These are phyloP conservation scores for Phaeosphaeria sp. DNA, from an alignment of 2,329 filamentous ascomycete species.

Conservation along the genomic window DNA sequence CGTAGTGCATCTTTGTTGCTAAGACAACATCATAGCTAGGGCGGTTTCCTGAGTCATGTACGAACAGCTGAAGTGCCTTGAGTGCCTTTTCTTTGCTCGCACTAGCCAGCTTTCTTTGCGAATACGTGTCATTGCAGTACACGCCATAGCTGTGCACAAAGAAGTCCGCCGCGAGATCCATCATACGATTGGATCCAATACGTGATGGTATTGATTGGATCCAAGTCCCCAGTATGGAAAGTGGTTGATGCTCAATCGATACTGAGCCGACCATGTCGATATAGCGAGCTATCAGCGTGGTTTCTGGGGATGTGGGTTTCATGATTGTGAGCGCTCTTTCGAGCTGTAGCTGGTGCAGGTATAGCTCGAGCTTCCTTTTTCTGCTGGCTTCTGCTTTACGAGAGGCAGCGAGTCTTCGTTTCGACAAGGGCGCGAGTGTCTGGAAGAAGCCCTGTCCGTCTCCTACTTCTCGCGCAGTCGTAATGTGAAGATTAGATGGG, in stretches of 20 bases:
- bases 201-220: slow-evolving; percentile 37
- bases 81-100: slow-evolving; percentile 34
- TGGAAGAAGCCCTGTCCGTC: slow-evolving; percentile 35
- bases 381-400: slow-evolving; percentile 20
- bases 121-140: slow-evolving; percentile 26
- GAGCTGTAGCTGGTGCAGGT: slow-evolving; percentile 20
- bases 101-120: slow-evolving; percentile 23
- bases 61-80: slow-evolving; percentile 28
- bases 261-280: slow-evolving; percentile 28
- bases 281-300: slow-evolving; percentile 28
- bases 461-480: slow-evolving; percentile 24
- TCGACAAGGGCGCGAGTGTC: slow-evolving; percentile 25
- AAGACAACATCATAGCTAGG: slow-evolving; percentile 34
- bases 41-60: slow-evolving; percentile 12
- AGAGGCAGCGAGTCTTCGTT: slow-evolving; percentile 12
- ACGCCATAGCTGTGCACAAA: slow-evolving; percentile 30
- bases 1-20: slow-evolving; percentile 39
- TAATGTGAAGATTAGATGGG: slow-evolving; percentile 21
- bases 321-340: slow-evolving; percentile 8
- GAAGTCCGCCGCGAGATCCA: slow-evolving; percentile 39
- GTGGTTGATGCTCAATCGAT: slow-evolving; percentile 19
- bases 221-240: slow-evolving; percentile 37
- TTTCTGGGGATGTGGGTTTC: slow-evolving; percentile 25
- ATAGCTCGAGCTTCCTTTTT: slow-evolving; percentile 20
- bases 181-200: slow-evolving; percentile 29